Base-by-base conservation (phyloP, 192 early-diverging fungal genomes). In the Rhizophagus clarus region DNA sequence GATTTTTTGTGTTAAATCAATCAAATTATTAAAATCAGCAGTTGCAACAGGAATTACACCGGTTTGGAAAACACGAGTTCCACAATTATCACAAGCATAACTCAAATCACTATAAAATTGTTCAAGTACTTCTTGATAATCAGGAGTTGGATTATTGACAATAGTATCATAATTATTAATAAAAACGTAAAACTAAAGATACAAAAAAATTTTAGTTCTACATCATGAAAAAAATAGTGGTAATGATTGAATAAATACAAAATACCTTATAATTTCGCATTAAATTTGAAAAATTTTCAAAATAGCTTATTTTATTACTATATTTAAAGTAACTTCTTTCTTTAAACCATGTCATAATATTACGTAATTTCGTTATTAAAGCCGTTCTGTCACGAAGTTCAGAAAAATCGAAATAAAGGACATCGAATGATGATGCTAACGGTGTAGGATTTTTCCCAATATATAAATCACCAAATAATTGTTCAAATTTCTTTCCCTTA, bases 341-440 rank as follows among this genome's bases (percentile, higher is more conserved):
- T n/a, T n/a, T n/a, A n/a, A n/a, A n/a, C n/a, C n/a, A n/a, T n/a
- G n/a, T n/a, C n/a, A n/a, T n/a, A n/a, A n/a, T n/a, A n/a, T n/a
- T n/a, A n/a, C n/a, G n/a, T n/a, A n/a, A n/a, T n/a, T n/a, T n/a
- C n/a, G n/a, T n/a, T n/a, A n/a, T n/a, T n/a, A n/a, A n/a, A n/a
- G n/a, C 61, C 37, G 49, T 28, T 4, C 37, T 62, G 9, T 29
- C 63, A 31, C 47, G 47, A 62, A 76, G 7, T 76, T 56, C 56
- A 76, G 74, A 31, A 76, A 76, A 76, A 76, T 76, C 40, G 74
- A 76, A 61, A 15, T 76, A 22, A 24, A 76, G 74, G 61, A 76
- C 34, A 20, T 37, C 3, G 0, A 76, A 76, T 76, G 74, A 76
- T 7, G 74, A 34, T 76, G 74, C 74, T 76, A 76, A 63, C 63